Evolutionary conservation across 108 stramenopile genomes (phyloP), one percentile per base, ranked within the genome.

Genomic region (Epipyxis sp.): DNA sequence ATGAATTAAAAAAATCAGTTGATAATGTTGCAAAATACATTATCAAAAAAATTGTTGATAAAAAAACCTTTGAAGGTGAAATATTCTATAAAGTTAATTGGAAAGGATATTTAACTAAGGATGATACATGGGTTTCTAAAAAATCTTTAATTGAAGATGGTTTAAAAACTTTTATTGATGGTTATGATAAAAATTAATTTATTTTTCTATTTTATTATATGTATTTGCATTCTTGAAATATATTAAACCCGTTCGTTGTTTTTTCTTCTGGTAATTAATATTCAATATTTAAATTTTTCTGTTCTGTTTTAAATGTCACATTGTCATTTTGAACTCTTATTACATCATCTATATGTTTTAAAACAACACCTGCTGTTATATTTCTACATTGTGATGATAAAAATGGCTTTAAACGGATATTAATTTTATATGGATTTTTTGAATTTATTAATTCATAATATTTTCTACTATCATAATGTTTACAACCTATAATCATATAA

Each of bases 301-400:
- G n/a, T 13, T 67, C 65, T 20, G 6, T 43, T 13, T 13, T 43
- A 27, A 3, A 43, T 10, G 10, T 6, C 40, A 3, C 10, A 74
- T 74, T 42, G n/a, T n/a, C n/a, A 6, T 37, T 74, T 42, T 74
- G 71, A 74, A 74, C 42, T 35, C 71, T 6, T 37, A 74, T 32
- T n/a, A 74, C 35, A 42, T 39, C 25, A 35, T 74, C 71, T 13
- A 74, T 50, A 50, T 50, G 13, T 20, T 50, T 20, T 20, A 50
- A 50, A 13, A 50, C 46, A 50, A 50, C 20, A 6, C 13, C 6
- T 50, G 46, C 46, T 13, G 46, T 50, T 13, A 50, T 6, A 50
- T 50, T 50, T 13, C 46, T 6, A 13, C 13, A 6, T 6, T 50
- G 46, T 6, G 46, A 6, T 13, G 46, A 13, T 13, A 50, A 13